Percentiles rank a stretch among this genome's conserved stretches.
These are phyloP conservation scores for Rhizophagus prolifer DNA, from an alignment of 192 early-diverging fungal species.

Conservation along the genomic window DNA sequence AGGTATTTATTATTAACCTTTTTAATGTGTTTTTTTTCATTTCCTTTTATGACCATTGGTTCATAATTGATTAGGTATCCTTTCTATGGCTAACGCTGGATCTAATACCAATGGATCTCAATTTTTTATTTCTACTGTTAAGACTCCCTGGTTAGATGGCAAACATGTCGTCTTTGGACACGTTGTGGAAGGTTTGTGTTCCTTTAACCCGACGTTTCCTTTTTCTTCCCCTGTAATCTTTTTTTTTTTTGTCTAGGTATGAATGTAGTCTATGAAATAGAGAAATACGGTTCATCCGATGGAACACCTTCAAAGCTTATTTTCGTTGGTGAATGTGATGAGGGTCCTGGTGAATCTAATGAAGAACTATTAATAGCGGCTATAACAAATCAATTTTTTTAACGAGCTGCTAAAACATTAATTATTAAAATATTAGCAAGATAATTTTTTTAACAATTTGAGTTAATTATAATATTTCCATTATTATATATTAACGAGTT, in stretches of 20 bases:
- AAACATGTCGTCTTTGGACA: constrained; percentile 84
- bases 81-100: constrained; percentile 90
- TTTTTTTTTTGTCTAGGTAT: background rate
- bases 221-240: background rate
- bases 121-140: constrained; percentile 86
- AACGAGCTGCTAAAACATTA: too few species aligned
- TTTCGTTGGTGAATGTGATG: background rate
- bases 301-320: background rate
- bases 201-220: background rate
- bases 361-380: too few species aligned
- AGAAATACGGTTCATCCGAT: background rate
- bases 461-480: too few species aligned
- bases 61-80: constrained; percentile 41
- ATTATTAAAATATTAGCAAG: too few species aligned
- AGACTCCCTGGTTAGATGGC: constrained; percentile 83
- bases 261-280: constrained; percentile 1
- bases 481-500: too few species aligned
- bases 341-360: too few species aligned
- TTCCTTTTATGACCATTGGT: background rate
- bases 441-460: too few species aligned
- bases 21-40: background rate
- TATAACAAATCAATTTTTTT: too few species aligned
- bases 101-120: constrained; percentile 86
- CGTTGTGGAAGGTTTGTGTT: constrained; percentile 56
- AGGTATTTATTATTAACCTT: constrained; percentile 35